phyloP scores from a whole-genome alignment of 805 yeast genomes.

The Saccharomycopsis malanga region DNA sequence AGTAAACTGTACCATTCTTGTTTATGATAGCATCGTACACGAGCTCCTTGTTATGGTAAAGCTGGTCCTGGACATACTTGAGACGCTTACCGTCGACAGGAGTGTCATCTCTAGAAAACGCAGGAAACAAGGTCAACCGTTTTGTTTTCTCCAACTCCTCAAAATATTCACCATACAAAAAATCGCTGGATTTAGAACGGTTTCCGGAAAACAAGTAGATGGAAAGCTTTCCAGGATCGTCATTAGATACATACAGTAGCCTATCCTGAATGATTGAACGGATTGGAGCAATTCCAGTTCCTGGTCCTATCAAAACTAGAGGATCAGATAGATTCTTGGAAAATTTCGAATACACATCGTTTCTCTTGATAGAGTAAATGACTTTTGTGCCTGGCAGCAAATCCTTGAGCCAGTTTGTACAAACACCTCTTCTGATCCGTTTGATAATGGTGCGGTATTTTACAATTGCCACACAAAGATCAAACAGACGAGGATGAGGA shows the following conservation, averaged over 20 bases:
- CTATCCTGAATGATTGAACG: slow-evolving; percentile 52
- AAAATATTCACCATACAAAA: slow-evolving; percentile 55
- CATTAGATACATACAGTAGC: no score
- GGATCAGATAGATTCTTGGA: slow-evolving; percentile 33
- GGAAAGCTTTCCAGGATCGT: slow-evolving; percentile 12
- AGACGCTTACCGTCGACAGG: slow-evolving; percentile 25
- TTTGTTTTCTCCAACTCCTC: slow-evolving; percentile 28
- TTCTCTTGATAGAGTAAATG: slow-evolving; percentile 7
- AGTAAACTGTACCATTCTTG: slow-evolving; percentile 54
- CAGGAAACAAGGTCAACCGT: slow-evolving; percentile 33
- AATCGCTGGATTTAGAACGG: slow-evolving; percentile 60
- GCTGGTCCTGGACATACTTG: slow-evolving; percentile 73
- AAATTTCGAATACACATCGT: not conserved
- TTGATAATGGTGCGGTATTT: slow-evolving; percentile 78
- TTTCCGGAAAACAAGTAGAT: slow-evolving; percentile 64
- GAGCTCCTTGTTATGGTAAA: slow-evolving; percentile 44
- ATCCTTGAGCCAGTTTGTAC: slow-evolving; percentile 12
- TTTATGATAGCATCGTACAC: slow-evolving; percentile 46
- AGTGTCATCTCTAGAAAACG: slow-evolving; percentile 42
- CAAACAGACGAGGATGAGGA: slow-evolving; percentile 39
- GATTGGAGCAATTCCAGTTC: slow-evolving; percentile 96
- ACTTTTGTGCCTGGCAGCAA: slow-evolving; percentile 25
- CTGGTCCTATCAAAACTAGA: slow-evolving; percentile 76
- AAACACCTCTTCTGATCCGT: slow-evolving; percentile 23
- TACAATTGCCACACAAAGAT: slow-evolving; percentile 76